Evolutionary conservation across 2,329 filamentous ascomycete species (phyloP), one percentile per base, ranked within the genome.

Genomic region (Capronia epimyces): DNA sequence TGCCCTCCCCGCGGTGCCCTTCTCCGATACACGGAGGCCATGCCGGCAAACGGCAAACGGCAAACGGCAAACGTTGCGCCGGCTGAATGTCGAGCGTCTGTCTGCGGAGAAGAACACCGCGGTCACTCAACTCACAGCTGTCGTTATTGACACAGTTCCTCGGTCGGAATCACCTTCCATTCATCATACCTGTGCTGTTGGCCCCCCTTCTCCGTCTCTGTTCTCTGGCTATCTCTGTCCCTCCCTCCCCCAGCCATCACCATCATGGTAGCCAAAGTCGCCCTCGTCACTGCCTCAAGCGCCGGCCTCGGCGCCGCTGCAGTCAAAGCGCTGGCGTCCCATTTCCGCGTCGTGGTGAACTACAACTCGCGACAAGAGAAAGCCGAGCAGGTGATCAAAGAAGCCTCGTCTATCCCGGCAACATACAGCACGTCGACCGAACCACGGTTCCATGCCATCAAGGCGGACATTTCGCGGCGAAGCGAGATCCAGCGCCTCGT

Each of bases 401-500:
- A 55, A 42, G 60, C 59, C n/a, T 54, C 56, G n/a, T 16, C 50
- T 9, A 58, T 57, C 29, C 46, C 55, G 13, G 42, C 52, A 6
- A 44, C 43, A n/a, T 49, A 50, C 45, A 39, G 22, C 18, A 36
- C 36, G 9, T 10, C 21, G 6, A 29, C 29, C 3, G 29, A 46
- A 36, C 57, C 56, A 10, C 57, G 59, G 24, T 62, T 60, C 52
- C 53, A 60, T 52, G 47, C 53, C 34, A 58, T 62, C 59, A 49
- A 59, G 29, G 60, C 60, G 21, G 60, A 62, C 37, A 48, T 60
- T 5, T 49, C 56, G 12, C 34, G 58, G 29, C 53, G 56, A 27
- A 50, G 55, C 52, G 59, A 58, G 43, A 53, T 62, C 2, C 64
- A 72, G 47, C 62, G 58, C 6, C 68, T 76, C 2, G 70, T 75